Evolutionary conservation across 2,329 filamentous ascomycete genomes (phyloP).

Genomic region (Thielaviopsis ethacetica): DNA sequence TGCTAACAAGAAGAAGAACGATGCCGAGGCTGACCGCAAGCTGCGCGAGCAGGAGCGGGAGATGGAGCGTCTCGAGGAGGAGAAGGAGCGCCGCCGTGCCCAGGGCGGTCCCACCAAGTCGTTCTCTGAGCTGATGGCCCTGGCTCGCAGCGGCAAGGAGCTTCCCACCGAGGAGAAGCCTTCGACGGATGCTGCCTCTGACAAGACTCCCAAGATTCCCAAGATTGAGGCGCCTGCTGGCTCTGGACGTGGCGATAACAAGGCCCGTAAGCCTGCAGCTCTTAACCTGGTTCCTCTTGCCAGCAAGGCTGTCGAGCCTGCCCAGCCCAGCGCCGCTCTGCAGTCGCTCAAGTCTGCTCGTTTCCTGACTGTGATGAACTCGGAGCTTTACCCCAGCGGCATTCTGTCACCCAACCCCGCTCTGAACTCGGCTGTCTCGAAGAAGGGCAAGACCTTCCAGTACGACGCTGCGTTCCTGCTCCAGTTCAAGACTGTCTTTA

Average conservation of each 20-base stretch:
- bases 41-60: constrained; percentile 57
- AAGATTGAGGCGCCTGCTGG: constrained; percentile 29
- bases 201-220: constrained; percentile 34
- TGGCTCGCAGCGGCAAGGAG: constrained; percentile 22
- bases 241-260: constrained; percentile 35
- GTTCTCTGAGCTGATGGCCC: constrained; percentile 24
- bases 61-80: constrained; percentile 58
- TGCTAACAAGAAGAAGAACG: constrained; percentile 18
- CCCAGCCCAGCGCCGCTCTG: constrained; percentile 84
- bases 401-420: constrained; percentile 85
- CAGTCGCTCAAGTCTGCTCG: constrained; percentile 85
- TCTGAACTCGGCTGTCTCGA: constrained; percentile 62
- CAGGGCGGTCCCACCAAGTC: constrained; percentile 36
- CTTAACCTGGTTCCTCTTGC: constrained; percentile 75
- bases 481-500: constrained; percentile 92
- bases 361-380: constrained; percentile 64
- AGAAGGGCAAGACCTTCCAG: constrained; percentile 72
- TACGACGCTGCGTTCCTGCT: constrained; percentile 92
- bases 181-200: constrained; percentile 19
- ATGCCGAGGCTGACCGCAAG: constrained; percentile 41
- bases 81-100: constrained; percentile 41
- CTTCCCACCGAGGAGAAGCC: constrained; percentile 15
- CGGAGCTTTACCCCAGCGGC: constrained; percentile 66
- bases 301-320: constrained; percentile 72
- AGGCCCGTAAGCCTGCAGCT: constrained; percentile 57